Percentiles rank a stretch among this genome's conserved stretches.
These are phyloP conservation scores for Hymenoscyphus occultus DNA, from an alignment of 2,329 filamentous ascomycete species.

Conservation along the genomic window DNA sequence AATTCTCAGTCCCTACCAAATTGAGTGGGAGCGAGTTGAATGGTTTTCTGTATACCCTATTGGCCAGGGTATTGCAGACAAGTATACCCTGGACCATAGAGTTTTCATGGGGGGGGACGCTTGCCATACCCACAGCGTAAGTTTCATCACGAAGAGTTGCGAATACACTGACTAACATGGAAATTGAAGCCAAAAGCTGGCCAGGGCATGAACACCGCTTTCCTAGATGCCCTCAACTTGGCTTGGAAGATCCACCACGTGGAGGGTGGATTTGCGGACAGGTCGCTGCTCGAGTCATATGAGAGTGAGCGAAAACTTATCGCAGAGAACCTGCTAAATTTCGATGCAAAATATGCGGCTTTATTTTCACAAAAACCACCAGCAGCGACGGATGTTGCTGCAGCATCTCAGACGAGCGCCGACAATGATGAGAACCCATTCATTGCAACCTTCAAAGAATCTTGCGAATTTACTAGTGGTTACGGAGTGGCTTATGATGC, in stretches of 20 bases:
- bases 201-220: conserved; percentile 78
- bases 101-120: conserved; percentile 75
- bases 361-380: conserved; percentile 80
- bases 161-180: conserved; percentile 49
- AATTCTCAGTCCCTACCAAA: conserved; percentile 64
- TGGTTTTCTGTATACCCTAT: conserved; percentile 79
- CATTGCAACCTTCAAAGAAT: conserved; percentile 84
- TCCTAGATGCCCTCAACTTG: conserved; percentile 80
- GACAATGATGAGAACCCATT: conserved; percentile 68
- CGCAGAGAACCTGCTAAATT: conserved; percentile 78
- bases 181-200: conserved; percentile 68
- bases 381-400: conserved; percentile 68
- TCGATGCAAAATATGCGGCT: conserved; percentile 86
- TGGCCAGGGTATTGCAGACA: conserved; percentile 68
- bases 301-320: conserved; percentile 81
- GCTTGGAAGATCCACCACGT: conserved; percentile 97
- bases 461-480: conserved; percentile 88
- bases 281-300: conserved; percentile 77
- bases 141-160: conserved; percentile 36
- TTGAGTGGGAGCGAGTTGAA: conserved; percentile 65
- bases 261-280: conserved; percentile 74
- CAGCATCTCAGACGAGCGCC: conserved; percentile 49
- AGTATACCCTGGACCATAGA: conserved; percentile 63
- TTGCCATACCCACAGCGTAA: conserved; percentile 74
- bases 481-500: conserved; percentile 85